phyloP scores from a whole-genome alignment of 768 basidiomycete genomes.

The Auricularia sp. region DNA sequence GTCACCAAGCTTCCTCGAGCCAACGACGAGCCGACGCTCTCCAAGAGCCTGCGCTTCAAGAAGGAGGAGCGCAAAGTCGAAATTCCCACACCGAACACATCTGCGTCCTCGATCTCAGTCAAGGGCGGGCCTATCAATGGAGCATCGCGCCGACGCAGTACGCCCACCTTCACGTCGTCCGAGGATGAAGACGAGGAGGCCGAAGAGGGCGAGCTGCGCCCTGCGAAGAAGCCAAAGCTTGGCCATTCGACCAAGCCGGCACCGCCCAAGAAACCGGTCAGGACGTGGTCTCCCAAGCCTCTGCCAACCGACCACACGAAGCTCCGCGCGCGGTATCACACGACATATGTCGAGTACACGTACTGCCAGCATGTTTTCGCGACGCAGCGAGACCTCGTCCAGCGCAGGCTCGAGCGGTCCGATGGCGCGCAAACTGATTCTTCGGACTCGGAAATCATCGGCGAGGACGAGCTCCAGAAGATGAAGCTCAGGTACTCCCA shows the following conservation, averaged over 20 bases:
- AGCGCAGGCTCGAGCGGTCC: background rate
- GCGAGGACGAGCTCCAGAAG: background rate
- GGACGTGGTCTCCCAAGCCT: slow-evolving; percentile 25
- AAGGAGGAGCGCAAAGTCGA: background rate
- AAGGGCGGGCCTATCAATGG: background rate
- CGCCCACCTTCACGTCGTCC: slow-evolving; percentile 59
- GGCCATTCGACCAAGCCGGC: slow-evolving; percentile 3
- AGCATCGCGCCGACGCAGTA: slow-evolving; percentile 32
- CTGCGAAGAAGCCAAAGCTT: background rate
- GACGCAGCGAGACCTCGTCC: slow-evolving; percentile 22
- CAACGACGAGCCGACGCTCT: background rate
- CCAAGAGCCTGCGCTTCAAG: background rate
- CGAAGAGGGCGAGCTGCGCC: slow-evolving; percentile 10
- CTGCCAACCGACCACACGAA: slow-evolving; percentile 40
- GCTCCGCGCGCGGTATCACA: slow-evolving; percentile 44
- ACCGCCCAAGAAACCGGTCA: slow-evolving; percentile 8
- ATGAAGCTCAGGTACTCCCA: background rate
- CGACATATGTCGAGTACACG: slow-evolving; percentile 44
- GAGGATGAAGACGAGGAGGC: slow-evolving; percentile 37
- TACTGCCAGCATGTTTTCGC: slow-evolving; percentile 35
- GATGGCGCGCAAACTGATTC: background rate
- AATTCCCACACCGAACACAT: background rate
- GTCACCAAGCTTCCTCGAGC: background rate
- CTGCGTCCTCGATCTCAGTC: slow-evolving; percentile 8
- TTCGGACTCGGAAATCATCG: background rate